Evolutionary conservation across 2,329 filamentous ascomycete genomes (phyloP), one percentile per base, ranked within the genome.

Genomic region (Botryotinia globosa): DNA sequence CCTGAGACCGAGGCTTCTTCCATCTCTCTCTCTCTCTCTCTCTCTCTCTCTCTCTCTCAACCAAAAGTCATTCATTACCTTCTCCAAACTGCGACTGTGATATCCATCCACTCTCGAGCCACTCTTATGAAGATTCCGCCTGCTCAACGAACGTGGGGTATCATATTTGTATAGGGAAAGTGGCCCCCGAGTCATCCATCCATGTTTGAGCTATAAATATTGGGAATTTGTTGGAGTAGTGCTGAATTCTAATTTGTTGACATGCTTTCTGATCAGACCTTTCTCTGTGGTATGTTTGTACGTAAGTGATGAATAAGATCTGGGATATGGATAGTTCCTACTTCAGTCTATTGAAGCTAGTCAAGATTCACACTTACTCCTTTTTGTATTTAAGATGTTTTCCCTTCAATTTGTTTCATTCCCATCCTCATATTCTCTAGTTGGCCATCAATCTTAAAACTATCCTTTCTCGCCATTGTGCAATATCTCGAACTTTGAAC

Each of bases 301-400:
- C n/a, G 65, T 68, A 42, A 56, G 37, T 44, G 18, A 22, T 20
- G n/a, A 56, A 56, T 32, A 12, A 32, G 48, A 32, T 51, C 32
- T 51, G n/a, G 51, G 65, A 32, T 68, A 42, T 68, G 48, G 48
- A 42, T 56, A 68, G 65, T 68, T 44, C 65, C n/a, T 44, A 56
- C 44, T 56, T 32, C 65, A 68, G 34, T 56, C 37, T 16, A 42
- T 34, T 6, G n/a, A 32, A 29, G 9, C 48, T 32, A 56, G 12
- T 42, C 37, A 9, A 42, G 48, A 32, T 32, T 56, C 10, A 18
- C 18, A 29, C 45, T 56, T 56, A 12, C 48, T 67, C 39, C n/a
- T 54, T 34, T 48, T 48, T 22, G 10, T 56, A 22, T 67, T 67
- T 29, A 9, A 54, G 29, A 67, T 12, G 22, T 22, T 42, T 25